Conservation (phyloP, 108 stramenopile genomes). For the Thalassiosira profunda region DNA sequence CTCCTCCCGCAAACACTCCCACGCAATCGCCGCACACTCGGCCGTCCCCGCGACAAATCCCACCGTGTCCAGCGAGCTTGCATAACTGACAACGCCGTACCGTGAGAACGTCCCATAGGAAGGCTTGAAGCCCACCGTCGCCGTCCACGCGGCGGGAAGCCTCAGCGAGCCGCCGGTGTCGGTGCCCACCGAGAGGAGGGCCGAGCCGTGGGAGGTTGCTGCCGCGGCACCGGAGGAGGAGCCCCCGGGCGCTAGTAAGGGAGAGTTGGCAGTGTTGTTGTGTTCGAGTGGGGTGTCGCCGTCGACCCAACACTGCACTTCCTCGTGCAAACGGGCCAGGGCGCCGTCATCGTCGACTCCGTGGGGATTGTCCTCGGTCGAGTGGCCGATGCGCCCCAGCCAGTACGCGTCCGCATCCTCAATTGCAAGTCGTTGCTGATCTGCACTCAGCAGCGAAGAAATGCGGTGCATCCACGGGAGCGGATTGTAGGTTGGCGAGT, state of each 20-base stretch:
- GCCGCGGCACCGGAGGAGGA: constrained; percentile 93
- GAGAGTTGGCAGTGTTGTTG: constrained; percentile 7
- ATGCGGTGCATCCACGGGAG: constrained; percentile 57
- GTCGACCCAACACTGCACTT: constrained; percentile 18
- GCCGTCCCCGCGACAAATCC: constrained; percentile 80
- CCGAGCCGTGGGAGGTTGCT: constrained; percentile 89
- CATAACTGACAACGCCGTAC: constrained; percentile 96
- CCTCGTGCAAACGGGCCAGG: constrained; percentile 24
- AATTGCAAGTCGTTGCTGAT: neutral
- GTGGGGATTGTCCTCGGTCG: constrained; percentile 30
- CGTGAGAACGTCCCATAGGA: constrained; percentile 92
- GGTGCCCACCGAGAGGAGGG: constrained; percentile 89
- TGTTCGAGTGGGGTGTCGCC: neutral
- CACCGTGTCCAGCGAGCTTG: constrained; percentile 93
- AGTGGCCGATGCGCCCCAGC: constrained; percentile 18
- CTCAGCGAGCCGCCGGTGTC: constrained; percentile 99
- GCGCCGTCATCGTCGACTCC: constrained; percentile 20
- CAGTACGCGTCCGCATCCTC: constrained; percentile 8
- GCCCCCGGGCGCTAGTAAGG: constrained; percentile 81
- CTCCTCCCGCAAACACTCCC: constrained; percentile 45
- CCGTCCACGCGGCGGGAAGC: constrained; percentile 96
- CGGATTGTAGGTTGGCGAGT: constrained; percentile 65
- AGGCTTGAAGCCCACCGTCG: constrained; percentile 96
- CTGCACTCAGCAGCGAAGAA: neutral
- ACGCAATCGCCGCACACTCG: constrained; percentile 62